Evolutionary conservation across 768 basidiomycete genomes (phyloP).

Genomic region (Boletus bicolor): DNA sequence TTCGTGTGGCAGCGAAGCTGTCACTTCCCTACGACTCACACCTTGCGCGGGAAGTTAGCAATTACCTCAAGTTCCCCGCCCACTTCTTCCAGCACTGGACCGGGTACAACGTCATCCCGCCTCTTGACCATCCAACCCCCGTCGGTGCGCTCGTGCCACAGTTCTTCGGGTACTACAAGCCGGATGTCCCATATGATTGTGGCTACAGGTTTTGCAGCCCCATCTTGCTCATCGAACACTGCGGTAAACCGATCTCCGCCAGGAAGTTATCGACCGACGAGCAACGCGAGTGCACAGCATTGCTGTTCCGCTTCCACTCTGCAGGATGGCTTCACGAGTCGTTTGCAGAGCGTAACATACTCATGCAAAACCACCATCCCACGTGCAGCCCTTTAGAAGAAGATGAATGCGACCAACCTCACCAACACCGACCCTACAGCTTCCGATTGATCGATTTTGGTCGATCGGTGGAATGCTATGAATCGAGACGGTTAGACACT

Average conservation of each 20-base stretch:
- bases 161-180: constrained; percentile 57
- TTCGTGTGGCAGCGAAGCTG: constrained; percentile 43
- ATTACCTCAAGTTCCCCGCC: constrained; percentile 25
- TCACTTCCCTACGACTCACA: constrained; percentile 36
- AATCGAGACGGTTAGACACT: too few species aligned
- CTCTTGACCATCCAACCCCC: constrained; percentile 44
- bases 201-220: not conserved
- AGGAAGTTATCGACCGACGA: constrained; percentile 34
- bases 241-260: constrained; percentile 35
- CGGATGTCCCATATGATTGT: constrained; percentile 29
- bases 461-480: constrained; percentile 22
- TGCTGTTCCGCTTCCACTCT: constrained; percentile 39
- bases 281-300: constrained; percentile 34
- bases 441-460: constrained; percentile 53
- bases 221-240: constrained; percentile 29
- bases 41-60: constrained; percentile 28
- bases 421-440: constrained; percentile 8
- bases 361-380: constrained; percentile 42
- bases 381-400: constrained; percentile 17
- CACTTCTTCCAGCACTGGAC: constrained; percentile 31
- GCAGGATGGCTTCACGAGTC: constrained; percentile 40
- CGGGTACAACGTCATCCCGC: constrained; percentile 23
- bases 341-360: constrained; percentile 42
- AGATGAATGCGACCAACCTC: not conserved
- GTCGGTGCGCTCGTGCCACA: constrained; percentile 55